A percentile compares a stretch with the other conserved stretches of the same genome.
Conservation (phyloP, 768 basidiomycete species). For the Psilocybe subaeruginosa region DNA sequence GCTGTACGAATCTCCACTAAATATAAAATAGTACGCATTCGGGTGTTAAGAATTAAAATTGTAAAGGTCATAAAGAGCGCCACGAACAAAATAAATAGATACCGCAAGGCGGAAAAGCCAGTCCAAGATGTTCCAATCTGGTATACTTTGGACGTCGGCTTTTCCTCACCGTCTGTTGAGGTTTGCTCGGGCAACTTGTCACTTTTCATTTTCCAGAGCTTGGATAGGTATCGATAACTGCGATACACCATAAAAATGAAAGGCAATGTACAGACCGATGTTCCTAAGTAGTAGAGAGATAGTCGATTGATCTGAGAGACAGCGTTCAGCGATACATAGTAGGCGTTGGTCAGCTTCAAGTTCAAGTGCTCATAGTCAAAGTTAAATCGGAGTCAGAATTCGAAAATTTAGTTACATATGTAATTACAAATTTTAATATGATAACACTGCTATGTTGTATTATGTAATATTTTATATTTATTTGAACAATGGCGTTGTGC, state of each 20-base stretch:
- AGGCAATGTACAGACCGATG: neutral
- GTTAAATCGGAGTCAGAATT: too few relatives aligned
- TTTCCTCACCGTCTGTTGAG: too few relatives aligned
- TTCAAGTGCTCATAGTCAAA: too few relatives aligned
- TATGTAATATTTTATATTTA: too few relatives aligned
- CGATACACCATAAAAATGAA: neutral
- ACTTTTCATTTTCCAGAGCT: neutral
- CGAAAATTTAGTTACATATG: too few relatives aligned
- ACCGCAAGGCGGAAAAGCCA: conserved; percentile 41
- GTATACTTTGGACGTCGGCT: conserved; percentile 11
- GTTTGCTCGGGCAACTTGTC: neutral
- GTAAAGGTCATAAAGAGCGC: neutral
- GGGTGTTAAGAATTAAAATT: neutral
- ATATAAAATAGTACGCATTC: neutral
- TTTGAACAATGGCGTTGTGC: neutral
- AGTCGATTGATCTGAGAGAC: too few relatives aligned
- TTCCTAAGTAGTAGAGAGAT: too few relatives aligned
- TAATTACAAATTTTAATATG: too few relatives aligned
- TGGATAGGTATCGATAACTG: neutral
- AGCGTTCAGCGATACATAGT: too few relatives aligned
- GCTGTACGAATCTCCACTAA: conserved; percentile 65
- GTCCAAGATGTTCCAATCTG: conserved; percentile 38
- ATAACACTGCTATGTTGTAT: too few relatives aligned
- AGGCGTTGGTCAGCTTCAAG: too few relatives aligned
- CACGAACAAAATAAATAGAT: conserved; percentile 57